These are phyloP conservation scores for Fusarium newnesense DNA, from an alignment of 2,329 filamentous ascomycete species.

Conservation along the genomic window DNA sequence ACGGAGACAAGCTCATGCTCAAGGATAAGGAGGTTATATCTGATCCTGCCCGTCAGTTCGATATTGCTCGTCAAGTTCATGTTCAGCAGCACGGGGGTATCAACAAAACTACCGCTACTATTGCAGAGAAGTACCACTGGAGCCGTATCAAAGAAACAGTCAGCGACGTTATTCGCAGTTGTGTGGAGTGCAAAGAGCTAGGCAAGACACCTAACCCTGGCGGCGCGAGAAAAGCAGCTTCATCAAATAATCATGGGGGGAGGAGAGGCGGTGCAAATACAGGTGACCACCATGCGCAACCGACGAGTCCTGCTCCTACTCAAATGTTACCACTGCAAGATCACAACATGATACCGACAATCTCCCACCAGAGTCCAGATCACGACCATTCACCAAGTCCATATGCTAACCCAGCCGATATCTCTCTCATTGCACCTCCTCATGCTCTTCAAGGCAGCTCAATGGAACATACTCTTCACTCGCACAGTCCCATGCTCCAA, in stretches of 20 bases:
- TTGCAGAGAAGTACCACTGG: slow-evolving; percentile 96
- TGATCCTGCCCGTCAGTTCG: slow-evolving; percentile 88
- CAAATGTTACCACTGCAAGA: slow-evolving; percentile 46
- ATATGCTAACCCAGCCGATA: slow-evolving; percentile 61
- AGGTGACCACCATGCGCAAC: slow-evolving; percentile 29
- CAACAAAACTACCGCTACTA: slow-evolving; percentile 96
- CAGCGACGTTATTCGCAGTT: slow-evolving; percentile 92
- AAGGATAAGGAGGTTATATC: slow-evolving; percentile 98
- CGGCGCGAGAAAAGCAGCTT: slow-evolving; percentile 37
- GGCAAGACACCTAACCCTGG: slow-evolving; percentile 63
- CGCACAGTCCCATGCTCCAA: slow-evolving; percentile 46
- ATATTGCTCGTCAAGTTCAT: slow-evolving; percentile 84
- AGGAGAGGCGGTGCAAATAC: slow-evolving; percentile 12
- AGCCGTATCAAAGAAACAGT: slow-evolving; percentile 98
- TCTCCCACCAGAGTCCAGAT: slow-evolving; percentile 40
- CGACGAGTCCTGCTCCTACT: slow-evolving; percentile 23
- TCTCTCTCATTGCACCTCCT: slow-evolving; percentile 56
- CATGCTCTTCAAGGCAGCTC: slow-evolving; percentile 49
- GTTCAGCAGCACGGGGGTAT: slow-evolving; percentile 85
- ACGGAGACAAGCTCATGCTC: slow-evolving; percentile 87
- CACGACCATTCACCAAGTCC: slow-evolving; percentile 48
- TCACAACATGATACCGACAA: slow-evolving; percentile 42
- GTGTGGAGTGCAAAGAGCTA: slow-evolving; percentile 85
- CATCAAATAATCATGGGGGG: slow-evolving; percentile 4
- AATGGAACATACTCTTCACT: slow-evolving; percentile 42